Base-by-base conservation (phyloP, 345 rosid species). In the Dipteronia dyeriana region DNA sequence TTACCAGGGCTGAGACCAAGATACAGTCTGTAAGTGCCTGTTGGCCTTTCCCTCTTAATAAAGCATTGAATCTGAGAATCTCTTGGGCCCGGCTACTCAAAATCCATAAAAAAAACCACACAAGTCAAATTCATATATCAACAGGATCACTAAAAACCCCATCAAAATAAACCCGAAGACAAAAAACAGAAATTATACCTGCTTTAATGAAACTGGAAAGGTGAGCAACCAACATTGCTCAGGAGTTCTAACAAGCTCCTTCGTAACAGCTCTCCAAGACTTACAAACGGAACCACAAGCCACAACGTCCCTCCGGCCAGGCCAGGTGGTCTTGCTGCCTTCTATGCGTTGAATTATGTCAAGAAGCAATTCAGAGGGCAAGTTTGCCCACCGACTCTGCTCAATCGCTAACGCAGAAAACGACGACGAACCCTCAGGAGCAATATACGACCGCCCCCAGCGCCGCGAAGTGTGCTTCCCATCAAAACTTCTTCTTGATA, bases 1-100 rank as follows among this genome's bases (percentile, higher is more conserved):
- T 85, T 87, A 95, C 99, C 93, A 69, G 99, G 99, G 77, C 92
- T 89, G 78, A 92, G 81, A 75, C 99, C 96, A 61, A 90, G 91
- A 84, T 88, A 93, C 51, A 95, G 80, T 59, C 82, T 90, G 81
- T 74, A 95, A 6, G 92, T 88, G 3, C 93, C 89, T 66, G 90
- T 85, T 12, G 89, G 84, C 76, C 93, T 85, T 64, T 93, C 97
- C 81, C 99, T 91, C 87, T 78, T 87, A 22, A 95, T 91, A 83
- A 83, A 95, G 86, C 99, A 95, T 68, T 95, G 97, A 79, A 93
- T 90, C 1, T 94, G 92, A 83, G 84, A 76, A 65, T 91, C 96
- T 85, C 94, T 88, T 34, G 96, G 92, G 22, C 98, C 99, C 47
- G 97, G 99, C 99, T 95, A 66, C 68, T 53, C 54, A 77, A 49